phyloP scores from a whole-genome alignment of 371 early-diverging fungal genomes.

The Gilbertella persicaria region DNA sequence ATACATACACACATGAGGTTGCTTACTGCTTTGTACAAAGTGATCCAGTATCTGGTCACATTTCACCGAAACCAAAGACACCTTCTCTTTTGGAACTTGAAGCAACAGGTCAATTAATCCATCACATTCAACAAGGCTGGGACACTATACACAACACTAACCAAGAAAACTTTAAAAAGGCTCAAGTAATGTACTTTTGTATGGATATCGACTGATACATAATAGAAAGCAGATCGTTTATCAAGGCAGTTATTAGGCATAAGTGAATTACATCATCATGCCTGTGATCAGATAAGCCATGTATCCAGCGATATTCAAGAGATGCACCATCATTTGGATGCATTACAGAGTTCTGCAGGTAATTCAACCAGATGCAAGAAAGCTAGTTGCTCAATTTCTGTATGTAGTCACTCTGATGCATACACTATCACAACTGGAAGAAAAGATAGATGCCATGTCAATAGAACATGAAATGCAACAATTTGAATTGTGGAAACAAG shows the following conservation, averaged over 20 bases:
- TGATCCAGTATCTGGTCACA: background rate
- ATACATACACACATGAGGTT: background rate
- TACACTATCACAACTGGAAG: slow-evolving; percentile 20
- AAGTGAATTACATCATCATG: slow-evolving; percentile 16
- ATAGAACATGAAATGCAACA: slow-evolving; percentile 22
- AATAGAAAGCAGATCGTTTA: slow-evolving; percentile 1
- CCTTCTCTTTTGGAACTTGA: slow-evolving; percentile 17
- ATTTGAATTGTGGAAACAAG: slow-evolving; percentile 44
- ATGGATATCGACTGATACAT: no score
- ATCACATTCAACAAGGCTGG: slow-evolving; percentile 25
- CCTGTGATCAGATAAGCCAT: slow-evolving; percentile 10
- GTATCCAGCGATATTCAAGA: background rate
- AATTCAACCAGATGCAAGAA: no score
- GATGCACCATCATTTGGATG: slow-evolving; percentile 3
- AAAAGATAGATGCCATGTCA: slow-evolving; percentile 28
- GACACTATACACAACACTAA: slow-evolving; percentile 25
- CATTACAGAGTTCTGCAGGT: slow-evolving; percentile 17
- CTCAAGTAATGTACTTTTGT: slow-evolving; percentile 22
- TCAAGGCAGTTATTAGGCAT: slow-evolving; percentile 18
- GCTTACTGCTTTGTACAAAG: background rate
- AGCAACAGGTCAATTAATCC: slow-evolving; percentile 27
- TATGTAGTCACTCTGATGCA: slow-evolving; percentile 19
- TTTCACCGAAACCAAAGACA: background rate
- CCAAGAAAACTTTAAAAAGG: slow-evolving; percentile 24
- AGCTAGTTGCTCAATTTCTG: background rate